These are phyloP conservation scores for Stygiomarasmius scandens DNA, from an alignment of 1,284 basidiomycete species.

Conservation along the genomic window DNA sequence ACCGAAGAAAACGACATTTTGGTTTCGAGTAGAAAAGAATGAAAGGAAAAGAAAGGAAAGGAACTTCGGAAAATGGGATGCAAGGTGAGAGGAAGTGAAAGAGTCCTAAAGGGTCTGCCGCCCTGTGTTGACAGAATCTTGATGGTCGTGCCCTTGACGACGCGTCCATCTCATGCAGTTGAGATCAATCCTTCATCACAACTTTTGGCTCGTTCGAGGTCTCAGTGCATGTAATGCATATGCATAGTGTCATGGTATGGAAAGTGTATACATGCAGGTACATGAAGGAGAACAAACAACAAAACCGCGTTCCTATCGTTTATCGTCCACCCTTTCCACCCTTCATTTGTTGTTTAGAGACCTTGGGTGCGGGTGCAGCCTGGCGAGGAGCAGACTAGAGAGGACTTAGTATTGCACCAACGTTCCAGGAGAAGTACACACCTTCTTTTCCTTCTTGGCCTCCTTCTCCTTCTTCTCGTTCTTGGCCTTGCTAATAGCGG, in stretches of 20 bases:
- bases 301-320: conserved; percentile 22
- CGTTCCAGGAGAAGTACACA: conserved; percentile 42
- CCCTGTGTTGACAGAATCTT: conserved; percentile 1
- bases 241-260: background rate
- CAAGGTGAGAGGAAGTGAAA: background rate
- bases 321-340: conserved; percentile 78
- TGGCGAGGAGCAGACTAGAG: conserved; percentile 62
- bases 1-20: conserved; percentile 25
- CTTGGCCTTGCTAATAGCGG: conserved; percentile 92
- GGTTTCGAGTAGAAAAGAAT: background rate
- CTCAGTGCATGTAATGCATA: background rate
- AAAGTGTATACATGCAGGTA: background rate
- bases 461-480: conserved; percentile 96
- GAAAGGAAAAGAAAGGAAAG: conserved; percentile 14
- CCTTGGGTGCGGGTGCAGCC: conserved; percentile 68
- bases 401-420: too few relatives aligned
- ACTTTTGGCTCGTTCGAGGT: too few relatives aligned
- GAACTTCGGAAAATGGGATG: conserved; percentile 1
- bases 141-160: conserved; percentile 7
- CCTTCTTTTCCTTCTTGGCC: conserved; percentile 90
- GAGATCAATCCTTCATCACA: too few relatives aligned
- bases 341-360: conserved; percentile 97
- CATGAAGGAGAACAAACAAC: background rate
- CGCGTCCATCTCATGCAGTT: background rate
- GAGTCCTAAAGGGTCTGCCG: background rate